phyloP scores from a whole-genome alignment of 192 early-diverging fungal genomes.

The Anaeromyces robustus region DNA sequence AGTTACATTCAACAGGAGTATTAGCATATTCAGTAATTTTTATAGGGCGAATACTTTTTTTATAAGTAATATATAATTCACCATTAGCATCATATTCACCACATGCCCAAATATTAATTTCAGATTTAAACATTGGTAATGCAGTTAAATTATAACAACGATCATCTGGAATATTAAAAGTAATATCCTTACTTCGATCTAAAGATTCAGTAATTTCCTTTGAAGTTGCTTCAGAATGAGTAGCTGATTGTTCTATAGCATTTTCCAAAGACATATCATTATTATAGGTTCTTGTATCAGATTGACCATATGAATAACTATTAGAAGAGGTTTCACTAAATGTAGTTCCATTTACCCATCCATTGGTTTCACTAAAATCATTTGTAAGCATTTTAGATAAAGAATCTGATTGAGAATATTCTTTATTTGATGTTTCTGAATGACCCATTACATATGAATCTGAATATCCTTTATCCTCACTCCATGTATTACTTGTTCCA shows the following conservation, averaged over 20 bases:
- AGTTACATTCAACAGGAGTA: no score
- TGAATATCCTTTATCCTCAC: neutral
- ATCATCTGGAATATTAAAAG: neutral
- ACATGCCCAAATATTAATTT: no score
- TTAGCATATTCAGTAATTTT: no score
- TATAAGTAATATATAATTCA: no score
- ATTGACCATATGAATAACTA: neutral
- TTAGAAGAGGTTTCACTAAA: neutral
- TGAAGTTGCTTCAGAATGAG: no score
- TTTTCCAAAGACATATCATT: neutral
- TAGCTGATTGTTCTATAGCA: neutral
- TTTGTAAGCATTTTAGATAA: neutral
- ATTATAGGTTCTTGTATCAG: neutral
- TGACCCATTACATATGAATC: neutral
- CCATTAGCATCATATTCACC: no score
- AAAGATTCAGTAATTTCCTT: no score
- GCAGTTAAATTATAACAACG: no score
- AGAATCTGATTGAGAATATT: neutral
- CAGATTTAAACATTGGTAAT: no score
- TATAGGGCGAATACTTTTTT: no score
- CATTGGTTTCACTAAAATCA: neutral
- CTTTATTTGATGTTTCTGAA: neutral
- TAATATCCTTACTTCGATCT: no score
- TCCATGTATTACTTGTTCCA: neutral
- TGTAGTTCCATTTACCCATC: neutral